A percentile compares a stretch with the other conserved stretches of the same genome.
Conservation (phyloP, 257 asterid species). For the Asclepias syriaca region DNA sequence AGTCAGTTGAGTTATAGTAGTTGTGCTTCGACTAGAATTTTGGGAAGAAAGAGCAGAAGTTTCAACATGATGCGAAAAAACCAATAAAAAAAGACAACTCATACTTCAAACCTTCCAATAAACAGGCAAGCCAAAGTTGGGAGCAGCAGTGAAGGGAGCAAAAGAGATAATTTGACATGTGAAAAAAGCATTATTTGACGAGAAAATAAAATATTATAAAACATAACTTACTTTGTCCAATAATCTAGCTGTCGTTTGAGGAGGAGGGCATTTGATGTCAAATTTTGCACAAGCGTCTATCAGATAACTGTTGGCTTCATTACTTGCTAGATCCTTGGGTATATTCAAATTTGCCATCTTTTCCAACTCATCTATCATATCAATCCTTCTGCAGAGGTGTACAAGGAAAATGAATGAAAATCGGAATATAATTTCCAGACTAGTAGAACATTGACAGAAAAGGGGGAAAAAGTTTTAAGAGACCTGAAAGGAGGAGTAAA, state of each 20-base stretch:
- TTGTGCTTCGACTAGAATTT: background rate
- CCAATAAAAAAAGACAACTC: background rate
- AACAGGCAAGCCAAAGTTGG: background rate
- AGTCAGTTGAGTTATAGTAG: background rate
- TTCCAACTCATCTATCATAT: slow-evolving; percentile 91
- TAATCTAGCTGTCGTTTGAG: slow-evolving; percentile 80
- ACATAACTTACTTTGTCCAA: slow-evolving; percentile 62
- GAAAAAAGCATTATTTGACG: background rate
- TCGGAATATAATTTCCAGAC: background rate
- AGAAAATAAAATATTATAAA: background rate
- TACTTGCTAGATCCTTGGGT: slow-evolving; percentile 79
- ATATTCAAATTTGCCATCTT: slow-evolving; percentile 63
- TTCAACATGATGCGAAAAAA: background rate
- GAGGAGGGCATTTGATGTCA: slow-evolving; percentile 86
- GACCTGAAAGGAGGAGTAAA: slow-evolving; percentile 98
- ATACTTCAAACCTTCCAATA: background rate
- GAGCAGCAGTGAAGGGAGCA: background rate
- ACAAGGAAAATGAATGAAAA: background rate
- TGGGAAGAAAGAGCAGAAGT: slow-evolving; percentile 2
- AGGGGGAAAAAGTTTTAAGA: slow-evolving; percentile 3
- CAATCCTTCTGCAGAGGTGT: slow-evolving; percentile 58
- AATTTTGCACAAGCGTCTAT: slow-evolving; percentile 62
- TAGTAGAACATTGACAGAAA: background rate
- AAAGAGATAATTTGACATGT: background rate
- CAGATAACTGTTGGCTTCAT: slow-evolving; percentile 71